Percentiles rank a stretch among this genome's conserved stretches.
These are phyloP conservation scores for Phytophthora brassicae DNA, from an alignment of 352 stramenopile genomes.

Conservation along the genomic window DNA sequence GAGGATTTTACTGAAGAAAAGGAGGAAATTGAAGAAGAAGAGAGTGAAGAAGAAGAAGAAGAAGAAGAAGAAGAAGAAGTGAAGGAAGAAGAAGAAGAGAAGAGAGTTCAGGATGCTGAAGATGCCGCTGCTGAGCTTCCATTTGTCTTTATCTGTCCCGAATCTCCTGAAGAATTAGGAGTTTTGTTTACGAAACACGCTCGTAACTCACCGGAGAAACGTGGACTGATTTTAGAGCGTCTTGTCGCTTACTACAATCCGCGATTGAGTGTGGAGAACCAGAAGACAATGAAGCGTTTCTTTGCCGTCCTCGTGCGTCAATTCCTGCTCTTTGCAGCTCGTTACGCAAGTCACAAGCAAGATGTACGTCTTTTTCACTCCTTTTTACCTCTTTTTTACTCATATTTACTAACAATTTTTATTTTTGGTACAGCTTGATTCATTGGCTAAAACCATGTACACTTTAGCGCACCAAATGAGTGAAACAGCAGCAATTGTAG, in stretches of 20 bases:
- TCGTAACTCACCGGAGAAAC: conserved; percentile 63
- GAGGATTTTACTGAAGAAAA: conserved; percentile 47
- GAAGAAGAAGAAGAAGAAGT: conserved; percentile 43
- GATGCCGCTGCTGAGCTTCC: conserved; percentile 86
- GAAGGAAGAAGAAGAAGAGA: conserved; percentile 49
- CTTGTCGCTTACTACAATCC: conserved; percentile 94
- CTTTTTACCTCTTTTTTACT: neutral
- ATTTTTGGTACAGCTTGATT: conserved; percentile 67
- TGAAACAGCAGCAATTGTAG: conserved; percentile 87
- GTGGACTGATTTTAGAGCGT: conserved; percentile 90
- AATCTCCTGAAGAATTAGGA: conserved; percentile 89
- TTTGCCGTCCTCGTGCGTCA: conserved; percentile 93
- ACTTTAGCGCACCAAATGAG: conserved; percentile 89
- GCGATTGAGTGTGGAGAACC: conserved; percentile 93
- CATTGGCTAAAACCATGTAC: conserved; percentile 85
- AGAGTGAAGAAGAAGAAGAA: conserved; percentile 49
- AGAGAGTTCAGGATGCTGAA: conserved; percentile 46
- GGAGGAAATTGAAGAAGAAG: conserved; percentile 63
- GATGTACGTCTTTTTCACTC: conserved; percentile 41
- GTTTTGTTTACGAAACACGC: conserved; percentile 90
- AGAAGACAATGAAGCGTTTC: conserved; percentile 96
- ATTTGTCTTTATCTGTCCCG: conserved; percentile 94
- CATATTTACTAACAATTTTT: conserved; percentile 34
- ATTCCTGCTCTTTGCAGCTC: conserved; percentile 91
- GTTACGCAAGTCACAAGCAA: conserved; percentile 66